Conservation (phyloP, 768 basidiomycete species). For the Xanthoconium stramineum region DNA sequence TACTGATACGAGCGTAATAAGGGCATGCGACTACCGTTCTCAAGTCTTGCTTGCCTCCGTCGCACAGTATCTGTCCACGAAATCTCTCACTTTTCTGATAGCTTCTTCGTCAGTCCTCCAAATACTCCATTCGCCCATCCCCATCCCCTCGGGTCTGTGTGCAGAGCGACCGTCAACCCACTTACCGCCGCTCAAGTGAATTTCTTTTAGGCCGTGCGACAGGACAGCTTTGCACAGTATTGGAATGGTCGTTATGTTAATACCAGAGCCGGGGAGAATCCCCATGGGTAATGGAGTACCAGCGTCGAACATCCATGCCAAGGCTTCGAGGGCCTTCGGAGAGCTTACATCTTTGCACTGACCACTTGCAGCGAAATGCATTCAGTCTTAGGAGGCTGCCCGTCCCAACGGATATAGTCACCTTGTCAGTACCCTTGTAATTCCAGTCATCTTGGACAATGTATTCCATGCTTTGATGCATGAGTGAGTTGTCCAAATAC, state of each 20-base stretch:
- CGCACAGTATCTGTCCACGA: conserved; percentile 34
- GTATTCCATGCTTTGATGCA: conserved; percentile 32
- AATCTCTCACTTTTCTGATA: conserved; percentile 49
- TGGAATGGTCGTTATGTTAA: conserved; percentile 56
- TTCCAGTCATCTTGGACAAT: conserved; percentile 54
- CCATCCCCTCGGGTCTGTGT: conserved; percentile 56
- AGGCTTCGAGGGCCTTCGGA: conserved; percentile 37
- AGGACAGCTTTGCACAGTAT: conserved; percentile 48
- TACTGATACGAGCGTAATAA: background rate
- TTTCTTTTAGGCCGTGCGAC: conserved; percentile 57
- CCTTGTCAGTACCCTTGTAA: conserved; percentile 83
- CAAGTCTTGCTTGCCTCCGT: background rate
- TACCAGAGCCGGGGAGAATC: conserved; percentile 75
- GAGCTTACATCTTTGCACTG: conserved; percentile 40
- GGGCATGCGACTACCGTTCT: background rate
- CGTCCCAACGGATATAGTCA: conserved; percentile 22
- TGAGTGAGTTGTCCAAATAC: background rate
- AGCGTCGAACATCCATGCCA: conserved; percentile 40
- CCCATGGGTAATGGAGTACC: conserved; percentile 12
- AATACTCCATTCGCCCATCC: conserved; percentile 72
- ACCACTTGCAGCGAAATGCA: conserved; percentile 42
- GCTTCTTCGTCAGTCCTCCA: conserved; percentile 60
- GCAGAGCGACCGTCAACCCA: conserved; percentile 57
- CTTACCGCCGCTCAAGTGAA: conserved; percentile 71
- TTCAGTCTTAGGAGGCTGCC: background rate